These are phyloP conservation scores for Hibiscus trionum DNA, from an alignment of 345 rosid genomes.

Conservation along the genomic window DNA sequence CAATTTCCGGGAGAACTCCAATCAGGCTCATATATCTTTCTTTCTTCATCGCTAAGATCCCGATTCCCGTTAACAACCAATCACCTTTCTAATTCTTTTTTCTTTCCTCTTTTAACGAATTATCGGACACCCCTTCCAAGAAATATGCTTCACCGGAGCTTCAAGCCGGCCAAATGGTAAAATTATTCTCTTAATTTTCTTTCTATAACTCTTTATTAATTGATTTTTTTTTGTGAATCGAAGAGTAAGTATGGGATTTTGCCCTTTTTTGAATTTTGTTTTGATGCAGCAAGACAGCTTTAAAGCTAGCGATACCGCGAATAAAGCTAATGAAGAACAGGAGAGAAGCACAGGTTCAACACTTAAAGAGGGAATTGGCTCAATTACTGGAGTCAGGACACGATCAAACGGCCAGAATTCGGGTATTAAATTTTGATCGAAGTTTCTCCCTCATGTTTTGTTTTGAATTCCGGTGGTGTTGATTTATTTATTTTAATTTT, in stretches of 20 bases:
- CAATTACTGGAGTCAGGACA: slow-evolving; percentile 75
- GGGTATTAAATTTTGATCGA: slow-evolving; percentile 28
- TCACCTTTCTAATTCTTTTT: not conserved
- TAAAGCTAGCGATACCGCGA: not conserved
- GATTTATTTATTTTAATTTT: not conserved
- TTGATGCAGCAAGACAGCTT: slow-evolving; percentile 47
- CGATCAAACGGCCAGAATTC: slow-evolving; percentile 75
- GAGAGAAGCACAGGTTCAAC: slow-evolving; percentile 54
- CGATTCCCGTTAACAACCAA: not conserved
- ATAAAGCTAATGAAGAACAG: not conserved
- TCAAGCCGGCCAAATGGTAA: slow-evolving; percentile 90
- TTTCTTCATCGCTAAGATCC: slow-evolving; percentile 20
- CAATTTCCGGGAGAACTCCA: slow-evolving; percentile 29
- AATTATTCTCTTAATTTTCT: not conserved
- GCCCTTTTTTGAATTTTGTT: not conserved
- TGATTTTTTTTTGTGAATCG: not conserved
- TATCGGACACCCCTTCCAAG: not conserved
- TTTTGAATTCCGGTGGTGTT: not conserved
- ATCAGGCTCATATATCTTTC: not conserved
- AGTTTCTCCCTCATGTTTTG: not conserved
- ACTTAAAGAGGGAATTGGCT: slow-evolving; percentile 65
- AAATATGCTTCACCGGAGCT: slow-evolving; percentile 66
- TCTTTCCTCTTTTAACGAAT: not conserved
- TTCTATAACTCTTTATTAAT: slow-evolving; percentile 5
- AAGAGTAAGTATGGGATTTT: not conserved